These are phyloP conservation scores for Fusarium sp. DNA, from an alignment of 2,329 filamentous ascomycete species.

Conservation along the genomic window DNA sequence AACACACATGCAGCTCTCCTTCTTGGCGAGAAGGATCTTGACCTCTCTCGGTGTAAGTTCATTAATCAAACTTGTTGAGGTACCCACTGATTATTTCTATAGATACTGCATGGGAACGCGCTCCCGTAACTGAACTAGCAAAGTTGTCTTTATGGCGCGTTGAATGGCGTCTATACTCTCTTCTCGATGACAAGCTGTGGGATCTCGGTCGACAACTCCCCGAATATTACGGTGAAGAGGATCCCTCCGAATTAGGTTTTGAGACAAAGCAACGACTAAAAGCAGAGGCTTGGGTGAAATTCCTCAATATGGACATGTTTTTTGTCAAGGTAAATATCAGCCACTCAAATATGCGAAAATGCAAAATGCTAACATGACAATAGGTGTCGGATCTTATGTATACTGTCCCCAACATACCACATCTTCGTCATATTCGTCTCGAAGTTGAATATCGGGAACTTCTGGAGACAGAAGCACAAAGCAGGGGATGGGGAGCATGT, in stretches of 20 bases:
- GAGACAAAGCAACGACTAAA: conserved; percentile 58
- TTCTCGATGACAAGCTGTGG: conserved; percentile 60
- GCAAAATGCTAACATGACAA: conserved; percentile 12
- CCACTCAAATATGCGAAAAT: background rate
- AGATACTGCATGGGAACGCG: conserved; percentile 69
- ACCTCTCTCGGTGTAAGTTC: conserved; percentile 66
- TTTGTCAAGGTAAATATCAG: conserved; percentile 72
- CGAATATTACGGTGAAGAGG: conserved; percentile 59
- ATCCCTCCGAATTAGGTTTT: conserved; percentile 57
- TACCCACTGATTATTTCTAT: conserved; percentile 8
- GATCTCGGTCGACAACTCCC: conserved; percentile 64
- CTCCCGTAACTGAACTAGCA: conserved; percentile 62
- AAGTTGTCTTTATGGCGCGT: conserved; percentile 70
- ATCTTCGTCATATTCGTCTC: conserved; percentile 65
- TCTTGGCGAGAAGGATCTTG: conserved; percentile 71
- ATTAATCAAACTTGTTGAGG: background rate
- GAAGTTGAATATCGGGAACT: conserved; percentile 69
- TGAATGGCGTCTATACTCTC: conserved; percentile 65
- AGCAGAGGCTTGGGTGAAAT: conserved; percentile 61
- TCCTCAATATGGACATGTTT: conserved; percentile 69
- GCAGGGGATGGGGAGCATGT: conserved; percentile 52
- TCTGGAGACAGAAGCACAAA: conserved; percentile 59
- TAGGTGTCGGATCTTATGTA: conserved; percentile 71
- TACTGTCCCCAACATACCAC: conserved; percentile 65
- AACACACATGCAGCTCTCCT: conserved; percentile 72